Percentiles rank a stretch among this genome's conserved stretches.
Conservation (phyloP, 371 early-diverging fungal genomes). For the Mucor indicus region DNA sequence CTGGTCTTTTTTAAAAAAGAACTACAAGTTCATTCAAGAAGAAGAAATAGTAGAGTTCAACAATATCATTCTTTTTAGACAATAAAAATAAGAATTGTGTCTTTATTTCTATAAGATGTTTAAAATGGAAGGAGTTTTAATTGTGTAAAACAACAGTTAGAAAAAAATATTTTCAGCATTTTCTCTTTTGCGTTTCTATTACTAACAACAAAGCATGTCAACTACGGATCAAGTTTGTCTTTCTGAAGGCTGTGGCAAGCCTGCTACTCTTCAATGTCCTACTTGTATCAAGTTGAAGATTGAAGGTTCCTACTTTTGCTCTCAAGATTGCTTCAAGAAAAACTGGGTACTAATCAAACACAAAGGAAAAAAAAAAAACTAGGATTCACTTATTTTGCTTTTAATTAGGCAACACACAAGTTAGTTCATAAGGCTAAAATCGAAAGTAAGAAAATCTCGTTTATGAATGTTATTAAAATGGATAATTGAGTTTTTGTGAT, state of each 20-base stretch:
- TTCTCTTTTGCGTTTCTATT: too few relatives aligned
- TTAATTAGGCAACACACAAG: constrained; percentile 48
- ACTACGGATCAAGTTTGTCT: constrained; percentile 15
- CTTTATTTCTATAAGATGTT: too few relatives aligned
- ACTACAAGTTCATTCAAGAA: too few relatives aligned
- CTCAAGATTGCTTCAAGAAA: constrained; percentile 85
- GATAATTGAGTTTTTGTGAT: not conserved
- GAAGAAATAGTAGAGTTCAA: too few relatives aligned
- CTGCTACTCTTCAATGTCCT: constrained; percentile 86
- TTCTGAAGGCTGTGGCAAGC: constrained; percentile 59
- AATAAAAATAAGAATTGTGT: too few relatives aligned
- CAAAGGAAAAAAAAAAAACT: not conserved
- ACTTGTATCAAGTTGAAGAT: constrained; percentile 82
- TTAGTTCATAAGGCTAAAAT: constrained; percentile 50
- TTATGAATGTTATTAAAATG: not conserved
- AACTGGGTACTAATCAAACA: too few relatives aligned
- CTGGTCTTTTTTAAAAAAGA: too few relatives aligned
- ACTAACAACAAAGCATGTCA: too few relatives aligned
- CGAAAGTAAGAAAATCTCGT: constrained; percentile 20
- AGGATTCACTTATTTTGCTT: not conserved
- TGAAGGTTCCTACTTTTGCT: constrained; percentile 78
- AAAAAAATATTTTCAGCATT: too few relatives aligned
- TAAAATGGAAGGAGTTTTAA: too few relatives aligned
- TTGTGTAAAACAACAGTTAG: too few relatives aligned
- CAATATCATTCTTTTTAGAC: too few relatives aligned